These are phyloP conservation scores for Leishmania tropica DNA, from an alignment of 208 protist genomes.

Conservation along the genomic window DNA sequence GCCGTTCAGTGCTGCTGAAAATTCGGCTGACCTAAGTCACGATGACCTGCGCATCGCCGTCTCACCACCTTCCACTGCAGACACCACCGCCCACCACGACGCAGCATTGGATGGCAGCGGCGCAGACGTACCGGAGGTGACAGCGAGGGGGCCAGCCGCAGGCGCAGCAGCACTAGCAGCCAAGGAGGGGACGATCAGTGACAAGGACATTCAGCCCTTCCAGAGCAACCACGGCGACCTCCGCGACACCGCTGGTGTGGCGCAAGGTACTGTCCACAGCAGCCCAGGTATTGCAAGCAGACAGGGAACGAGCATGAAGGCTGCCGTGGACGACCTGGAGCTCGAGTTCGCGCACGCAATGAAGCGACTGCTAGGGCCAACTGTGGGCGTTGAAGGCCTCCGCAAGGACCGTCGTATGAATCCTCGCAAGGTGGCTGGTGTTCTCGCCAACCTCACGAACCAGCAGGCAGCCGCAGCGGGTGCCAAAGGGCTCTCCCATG, in stretches of 20 bases:
- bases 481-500: neutral
- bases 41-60: slow-evolving; percentile 2
- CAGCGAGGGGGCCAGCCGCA: neutral
- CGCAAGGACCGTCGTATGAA: slow-evolving; percentile 71
- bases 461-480: slow-evolving; percentile 4
- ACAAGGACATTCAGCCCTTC: neutral
- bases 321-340: slow-evolving; percentile 15
- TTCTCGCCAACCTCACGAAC: slow-evolving; percentile 46
- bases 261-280: neutral
- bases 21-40: neutral
- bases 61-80: slow-evolving; percentile 17
- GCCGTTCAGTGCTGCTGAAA: neutral
- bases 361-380: slow-evolving; percentile 41
- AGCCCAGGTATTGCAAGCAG: neutral
- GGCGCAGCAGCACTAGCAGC: neutral
- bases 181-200: neutral
- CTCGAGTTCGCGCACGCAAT: slow-evolving; percentile 27
- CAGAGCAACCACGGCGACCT: neutral
- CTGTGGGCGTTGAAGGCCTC: slow-evolving; percentile 47
- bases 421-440: slow-evolving; percentile 49
- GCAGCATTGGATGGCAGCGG: neutral
- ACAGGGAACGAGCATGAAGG: neutral
- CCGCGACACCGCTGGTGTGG: neutral
- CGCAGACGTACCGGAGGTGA: neutral
- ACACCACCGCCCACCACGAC: slow-evolving; percentile 27